Evolutionary conservation across 2,329 filamentous ascomycete genomes (phyloP), one percentile per base, ranked within the genome.

Genomic region (Colletotrichum tofieldiae): DNA sequence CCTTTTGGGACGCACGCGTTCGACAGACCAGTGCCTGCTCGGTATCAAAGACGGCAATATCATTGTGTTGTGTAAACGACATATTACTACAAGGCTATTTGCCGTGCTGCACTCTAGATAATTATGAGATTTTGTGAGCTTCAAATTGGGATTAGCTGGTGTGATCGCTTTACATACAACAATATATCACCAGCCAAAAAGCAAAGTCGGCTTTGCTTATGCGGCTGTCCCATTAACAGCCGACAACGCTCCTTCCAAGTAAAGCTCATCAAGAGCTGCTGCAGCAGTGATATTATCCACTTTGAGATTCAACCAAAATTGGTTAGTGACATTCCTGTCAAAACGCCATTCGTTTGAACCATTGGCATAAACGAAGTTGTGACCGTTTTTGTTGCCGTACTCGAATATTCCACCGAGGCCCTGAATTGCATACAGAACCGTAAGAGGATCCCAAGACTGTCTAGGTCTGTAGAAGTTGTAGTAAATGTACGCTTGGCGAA

Each of bases 301-400:
- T 59, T 74, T 81, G 49, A 86, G 72, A 55, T 73, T 77, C 59
- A 87, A 67, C 78, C 82, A 86, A 65, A 81, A 79, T 77, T 86
- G 85, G 49, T 82, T 81, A 20, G 74, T 81, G 5, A 78, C 75
- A 8, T 29, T 32, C 20, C 77, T 67, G 49, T 86, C 82, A 18
- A 78, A 76, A 2, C 85, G 74, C 85, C 85, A 87, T n/a, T 60
- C 59, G 73, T 87, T 86, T 5, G 81, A 78, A 2, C 85, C 85
- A 47, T 86, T 80, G 0, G 76, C 68, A 23, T 75, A 74, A 3
- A 87, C 80, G 49, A 79, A 73, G 70, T 87, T 87, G 67, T 83
- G 83, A 5, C 86, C 85, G 16, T 72, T 73, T 14, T 77, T 74
- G 56, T 85, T 83, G 2, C 77, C 83, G 49, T 78, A 82, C 71